Evolutionary conservation across 1,139 yeast species (phyloP), one percentile per base, ranked within the genome.

Genomic region (Suhomyces chickasaworum): DNA sequence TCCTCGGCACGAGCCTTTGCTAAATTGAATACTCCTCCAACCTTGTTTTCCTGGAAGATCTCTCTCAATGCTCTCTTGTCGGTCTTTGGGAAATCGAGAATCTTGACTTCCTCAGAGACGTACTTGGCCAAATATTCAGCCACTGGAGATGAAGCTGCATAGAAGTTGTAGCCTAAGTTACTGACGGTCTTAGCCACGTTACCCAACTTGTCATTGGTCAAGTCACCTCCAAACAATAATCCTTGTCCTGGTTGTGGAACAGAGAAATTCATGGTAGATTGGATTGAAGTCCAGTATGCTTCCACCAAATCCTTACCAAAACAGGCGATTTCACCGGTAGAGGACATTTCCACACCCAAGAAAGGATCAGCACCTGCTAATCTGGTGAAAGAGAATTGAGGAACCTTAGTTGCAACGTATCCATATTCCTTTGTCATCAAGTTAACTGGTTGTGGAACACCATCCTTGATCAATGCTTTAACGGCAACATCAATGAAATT

Each of bases 281-380:
- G 98, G 58, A 93, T 83, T 12, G 98, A 86, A 32, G 97, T 86
- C 98, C 98, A 93, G 77, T 93, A 93, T 33, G 98, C 97, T 69
- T 93, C 99, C 52, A 80, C 64, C 54, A 86, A 71, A 67, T 89
- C 86, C 54, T 75, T 77, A 60, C 99, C 99, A 65, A 93, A 93
- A 66, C 97, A 88, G 22, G 99, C 99, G 63, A 93, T 86, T 74
- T 93, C 99, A 66, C 99, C 99, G 42, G 99, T 93, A 12, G 98
- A 91, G 6, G 98, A 87, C 99, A 93, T 93, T 75, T 93, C 99
- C 56, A 93, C 99, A 51, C 99, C 99, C 64, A 93, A 79, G 79
- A 88, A 90, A 54, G 99, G 99, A 68, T 93, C 99, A 39, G 99
- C 99, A 55, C 99, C 99, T 12, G 98, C 97, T 61, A 93, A 80